A percentile compares a stretch with the other conserved stretches of the same genome.
These are phyloP conservation scores for Elaeis oleifera DNA, from an alignment of 202 grass and related monocot species.

Conservation along the genomic window DNA sequence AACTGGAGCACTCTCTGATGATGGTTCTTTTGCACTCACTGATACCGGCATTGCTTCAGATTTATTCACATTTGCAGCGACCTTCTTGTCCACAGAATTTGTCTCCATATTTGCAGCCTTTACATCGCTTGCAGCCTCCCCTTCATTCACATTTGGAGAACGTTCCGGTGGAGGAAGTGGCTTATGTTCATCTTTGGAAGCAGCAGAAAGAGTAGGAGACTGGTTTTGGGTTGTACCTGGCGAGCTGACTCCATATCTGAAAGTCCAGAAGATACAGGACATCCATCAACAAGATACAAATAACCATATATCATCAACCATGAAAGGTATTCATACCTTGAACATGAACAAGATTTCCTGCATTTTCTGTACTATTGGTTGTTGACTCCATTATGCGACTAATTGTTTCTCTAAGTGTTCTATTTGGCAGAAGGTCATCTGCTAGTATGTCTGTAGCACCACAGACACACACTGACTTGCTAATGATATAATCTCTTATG, in stretches of 20 bases:
- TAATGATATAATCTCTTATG: conserved; percentile 90
- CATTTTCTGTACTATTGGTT: conserved; percentile 85
- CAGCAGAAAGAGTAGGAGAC: conserved; percentile 73
- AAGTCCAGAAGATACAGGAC: conserved; percentile 23
- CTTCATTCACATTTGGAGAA: conserved; percentile 34
- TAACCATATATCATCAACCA: conserved; percentile 13
- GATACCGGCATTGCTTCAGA: conserved; percentile 49
- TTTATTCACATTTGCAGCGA: conserved; percentile 28
- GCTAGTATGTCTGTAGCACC: conserved; percentile 87
- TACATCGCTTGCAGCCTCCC: conserved; percentile 36
- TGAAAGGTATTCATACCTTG: conserved; percentile 45
- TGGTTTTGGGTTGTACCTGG: conserved; percentile 47
- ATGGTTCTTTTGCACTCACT: conserved; percentile 35
- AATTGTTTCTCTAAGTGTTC: conserved; percentile 87
- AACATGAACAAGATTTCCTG: conserved; percentile 61
- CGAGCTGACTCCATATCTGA: conserved; percentile 77
- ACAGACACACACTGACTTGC: conserved; percentile 70
- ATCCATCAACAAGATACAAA: conserved; percentile 14
- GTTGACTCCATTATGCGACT: conserved; percentile 80
- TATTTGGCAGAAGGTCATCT: conserved; percentile 92
- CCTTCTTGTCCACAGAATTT: conserved; percentile 46
- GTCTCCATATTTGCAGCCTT: conserved; percentile 37
- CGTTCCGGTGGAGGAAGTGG: conserved; percentile 37
- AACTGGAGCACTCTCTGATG: conserved; percentile 38
- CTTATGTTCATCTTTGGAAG: conserved; percentile 78